Evolutionary conservation across 495 filamentous ascomycete genomes (phyloP).

Genomic region (Lasiosphaeris hirsuta): DNA sequence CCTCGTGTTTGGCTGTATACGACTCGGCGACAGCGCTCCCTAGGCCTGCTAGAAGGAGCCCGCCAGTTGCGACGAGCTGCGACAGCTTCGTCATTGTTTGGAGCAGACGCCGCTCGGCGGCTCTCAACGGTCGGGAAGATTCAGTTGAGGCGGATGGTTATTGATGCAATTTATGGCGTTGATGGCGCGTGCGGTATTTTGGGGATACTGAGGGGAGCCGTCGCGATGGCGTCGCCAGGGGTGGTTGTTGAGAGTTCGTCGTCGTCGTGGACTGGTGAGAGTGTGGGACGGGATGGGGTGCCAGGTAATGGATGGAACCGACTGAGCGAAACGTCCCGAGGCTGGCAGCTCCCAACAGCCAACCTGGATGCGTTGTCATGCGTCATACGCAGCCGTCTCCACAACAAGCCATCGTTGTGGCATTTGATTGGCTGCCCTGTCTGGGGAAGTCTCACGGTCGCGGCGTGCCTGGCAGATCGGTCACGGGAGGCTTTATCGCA

Average conservation of each 20-base stretch:
- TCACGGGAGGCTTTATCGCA: background rate
- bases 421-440: background rate
- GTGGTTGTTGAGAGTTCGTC: too few species aligned
- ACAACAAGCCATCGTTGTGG: background rate
- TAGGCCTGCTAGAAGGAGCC: slow-evolving; percentile 36
- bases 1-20: slow-evolving; percentile 68
- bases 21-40: slow-evolving; percentile 29
- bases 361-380: slow-evolving; percentile 9
- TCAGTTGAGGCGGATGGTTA: background rate
- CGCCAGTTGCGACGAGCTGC: slow-evolving; percentile 33
- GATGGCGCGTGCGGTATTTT: background rate
- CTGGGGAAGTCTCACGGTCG: slow-evolving; percentile 3
- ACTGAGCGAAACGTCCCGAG: background rate
- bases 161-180: background rate
- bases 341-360: too few species aligned
- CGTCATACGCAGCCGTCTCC: slow-evolving; percentile 7
- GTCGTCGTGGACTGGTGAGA: too few species aligned
- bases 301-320: background rate
- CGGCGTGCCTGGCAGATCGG: slow-evolving; percentile 10
- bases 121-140: background rate
- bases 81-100: slow-evolving; percentile 29
- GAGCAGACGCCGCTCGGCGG: slow-evolving; percentile 29
- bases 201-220: background rate
- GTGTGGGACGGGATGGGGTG: background rate
- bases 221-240: too few species aligned